Base-by-base conservation (phyloP, 2,329 filamentous ascomycete species). In the Neofusicoccum cordaticola region DNA sequence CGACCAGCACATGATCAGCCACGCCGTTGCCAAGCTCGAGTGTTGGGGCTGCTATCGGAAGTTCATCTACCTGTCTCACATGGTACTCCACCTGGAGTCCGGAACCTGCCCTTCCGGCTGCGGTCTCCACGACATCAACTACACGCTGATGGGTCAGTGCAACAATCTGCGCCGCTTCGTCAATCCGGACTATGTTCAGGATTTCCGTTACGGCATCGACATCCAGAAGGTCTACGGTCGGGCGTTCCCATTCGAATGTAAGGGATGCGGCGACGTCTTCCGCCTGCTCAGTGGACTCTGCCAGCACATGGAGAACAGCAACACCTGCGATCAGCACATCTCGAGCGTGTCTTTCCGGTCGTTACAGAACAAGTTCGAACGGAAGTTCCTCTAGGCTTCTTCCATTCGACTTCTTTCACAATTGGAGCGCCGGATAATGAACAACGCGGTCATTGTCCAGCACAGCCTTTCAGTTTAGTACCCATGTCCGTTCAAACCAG, bases 21-120 rank as follows among this genome's bases (percentile, higher is more conserved):
- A 62, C 35, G 9, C 11, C 2, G 9, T 8, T 8, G 34, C 45
- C 34, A 17, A 41, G 17, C 4, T 62, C 35, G 45, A 62, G 19
- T 62, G 58, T 27, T 62, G 58, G 58, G 58, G 58, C 19, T 62
- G 58, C 31, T 13, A 31, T 35, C 12, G 17, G 45, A 50, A 17
- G 34, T 41, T 51, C 34, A n/a, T 51, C 19, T 22, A 19, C 45
- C 2, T 42, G 13, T 42, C 58, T 7, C 35, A 44, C 45, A 51
- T 62, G 58, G 42, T 62, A 12, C 19, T 50, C 45, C 58, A 62
- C 37, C 58, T 62, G 7, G 58, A 62, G 22, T 41, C 44, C 34
- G 58, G 58, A 41, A 13, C 9, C 19, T 62, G 58, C n/a, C 12
- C 35, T 31, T 62, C 58, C 19, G 58, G 35, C 13, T 62, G 58